Conservation (phyloP, 768 basidiomycete genomes). For the Lactarius deliciosus region DNA sequence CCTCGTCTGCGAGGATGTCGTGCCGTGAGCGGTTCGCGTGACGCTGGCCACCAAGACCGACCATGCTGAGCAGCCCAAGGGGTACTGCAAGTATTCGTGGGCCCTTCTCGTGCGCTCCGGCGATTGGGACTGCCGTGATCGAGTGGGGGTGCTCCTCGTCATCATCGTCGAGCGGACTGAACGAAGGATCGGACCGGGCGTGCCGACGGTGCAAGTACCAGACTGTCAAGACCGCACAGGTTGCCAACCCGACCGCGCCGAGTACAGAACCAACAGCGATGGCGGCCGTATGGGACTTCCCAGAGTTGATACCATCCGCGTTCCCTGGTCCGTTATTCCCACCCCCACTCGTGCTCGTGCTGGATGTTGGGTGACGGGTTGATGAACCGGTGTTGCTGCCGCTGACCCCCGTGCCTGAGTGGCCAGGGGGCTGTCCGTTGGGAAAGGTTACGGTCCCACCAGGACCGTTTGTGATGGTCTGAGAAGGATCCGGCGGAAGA, state of each 20-base stretch:
- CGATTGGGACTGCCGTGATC: conserved; percentile 33
- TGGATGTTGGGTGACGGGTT: neutral
- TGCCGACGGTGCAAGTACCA: conserved; percentile 48
- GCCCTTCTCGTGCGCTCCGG: conserved; percentile 30
- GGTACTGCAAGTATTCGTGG: conserved; percentile 27
- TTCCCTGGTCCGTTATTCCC: conserved; percentile 25
- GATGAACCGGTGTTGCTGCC: conserved; percentile 18
- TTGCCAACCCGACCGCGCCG: conserved; percentile 56
- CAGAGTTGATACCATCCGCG: neutral
- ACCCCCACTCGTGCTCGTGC: conserved; percentile 25
- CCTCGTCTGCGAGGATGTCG: conserved; percentile 81
- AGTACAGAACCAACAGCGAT: conserved; percentile 65
- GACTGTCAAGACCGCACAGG: conserved; percentile 40
- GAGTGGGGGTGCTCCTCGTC: conserved; percentile 37
- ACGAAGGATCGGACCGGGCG: conserved; percentile 28
- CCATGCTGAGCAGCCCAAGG: conserved; percentile 36
- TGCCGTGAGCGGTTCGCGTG: conserved; percentile 40
- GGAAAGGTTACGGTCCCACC: conserved; percentile 20
- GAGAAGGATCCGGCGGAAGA: conserved; percentile 31
- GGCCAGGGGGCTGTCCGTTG: neutral
- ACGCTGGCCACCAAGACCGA: conserved; percentile 33
- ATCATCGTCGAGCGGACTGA: conserved; percentile 37
- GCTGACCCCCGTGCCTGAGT: conserved; percentile 16
- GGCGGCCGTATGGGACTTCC: conserved; percentile 36
- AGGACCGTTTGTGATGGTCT: conserved; percentile 22